Evolutionary conservation across 2,329 filamentous ascomycete genomes (phyloP), one percentile per base, ranked within the genome.

Genomic region (Emergomyces pasteurianus): DNA sequence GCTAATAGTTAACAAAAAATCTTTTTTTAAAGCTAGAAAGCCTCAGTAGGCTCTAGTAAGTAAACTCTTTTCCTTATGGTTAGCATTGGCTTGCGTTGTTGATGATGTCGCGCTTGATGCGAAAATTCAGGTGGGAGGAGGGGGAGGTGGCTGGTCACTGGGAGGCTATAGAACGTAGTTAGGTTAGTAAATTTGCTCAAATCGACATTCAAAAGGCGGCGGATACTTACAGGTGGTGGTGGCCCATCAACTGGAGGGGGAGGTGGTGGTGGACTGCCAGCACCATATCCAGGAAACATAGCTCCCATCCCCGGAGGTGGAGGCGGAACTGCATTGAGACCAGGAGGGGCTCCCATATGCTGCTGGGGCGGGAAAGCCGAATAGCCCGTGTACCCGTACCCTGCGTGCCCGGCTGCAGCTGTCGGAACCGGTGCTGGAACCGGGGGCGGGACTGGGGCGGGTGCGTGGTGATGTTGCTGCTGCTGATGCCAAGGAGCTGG

Each of bases 401-500:
- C 75, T 28, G 73, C 68, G 61, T 75, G 75, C 36, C 72, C 74
- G 54, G 73, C 73, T 59, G 73, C 71, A 57, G 73, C 71, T 49
- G 72, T n/a, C 0, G 62, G 55, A 26, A 42, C 31, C 21, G 52
- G 23, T 50, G 58, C 28, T 7, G 34, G 49, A n/a, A 34, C 49
- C 18, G 54, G 59, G 52, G 73, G 70, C 57, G 77, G 73, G 65
- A 74, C 69, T 68, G 73, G 69, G 66, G 72, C 69, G 63, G 78
- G 57, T 52, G 74, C 62, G 75, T 57, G 75, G 68, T 67, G 72
- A 68, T 63, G 78, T 55, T 42, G 74, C 61, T 75, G 43, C 43
- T 53, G 75, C 67, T 77, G 80, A 69, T 87, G 83, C 85, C 86
- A 88, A 23, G 86, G 83, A 64, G 80, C 79, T 66, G 72, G 70